Evolutionary conservation across 805 yeast genomes (phyloP), one percentile per base, ranked within the genome.

Genomic region (Ogataea minuta): DNA sequence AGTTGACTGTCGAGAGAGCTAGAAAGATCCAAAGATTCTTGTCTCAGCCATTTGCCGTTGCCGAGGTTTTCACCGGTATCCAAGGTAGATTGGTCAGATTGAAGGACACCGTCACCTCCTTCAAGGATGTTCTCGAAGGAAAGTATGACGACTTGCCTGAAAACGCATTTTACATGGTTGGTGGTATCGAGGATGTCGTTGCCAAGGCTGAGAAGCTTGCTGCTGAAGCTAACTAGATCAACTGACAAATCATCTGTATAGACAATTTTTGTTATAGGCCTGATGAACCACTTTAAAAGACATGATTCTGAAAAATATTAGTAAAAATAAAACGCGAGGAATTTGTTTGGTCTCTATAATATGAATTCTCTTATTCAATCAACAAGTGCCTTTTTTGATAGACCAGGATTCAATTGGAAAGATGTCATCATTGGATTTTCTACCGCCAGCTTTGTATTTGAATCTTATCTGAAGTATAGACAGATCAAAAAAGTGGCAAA

Each of bases 91-190:
- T 93, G 70, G 99, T 93, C 54, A 83, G 96, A 76, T 80, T 93
- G 70, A 84, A 86, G 78, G 98, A 93, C 63, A 93, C 98, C 60
- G 75, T 93, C 67, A 68, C 72, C 56, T 91, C 98, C 46, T 93
- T 93, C 91, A 89, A 80, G 79, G 99, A 81, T 64, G 96, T 93
- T 63, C 81, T 93, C 65, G 97, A 79, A 27, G 99, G 99, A 77
- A 93, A 93, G 81, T 89, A 93, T 79, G 99, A 93, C 75, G 83
- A 84, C 77, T 82, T 93, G 65, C 99, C 99, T 69, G 99, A 93
- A 79, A 86, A 84, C 70, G 99, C 99, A 63, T 93, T 93, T 95
- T 93, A 93, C 76, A 93, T 93, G 99, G 99, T 93, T 74, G 99
- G 99, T 78, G 96, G 96, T 78, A 90, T 93, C 65, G 97, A 90